Conservation (phyloP, 371 early-diverging fungal species). For the Dinochytrium kinnereticum region DNA sequence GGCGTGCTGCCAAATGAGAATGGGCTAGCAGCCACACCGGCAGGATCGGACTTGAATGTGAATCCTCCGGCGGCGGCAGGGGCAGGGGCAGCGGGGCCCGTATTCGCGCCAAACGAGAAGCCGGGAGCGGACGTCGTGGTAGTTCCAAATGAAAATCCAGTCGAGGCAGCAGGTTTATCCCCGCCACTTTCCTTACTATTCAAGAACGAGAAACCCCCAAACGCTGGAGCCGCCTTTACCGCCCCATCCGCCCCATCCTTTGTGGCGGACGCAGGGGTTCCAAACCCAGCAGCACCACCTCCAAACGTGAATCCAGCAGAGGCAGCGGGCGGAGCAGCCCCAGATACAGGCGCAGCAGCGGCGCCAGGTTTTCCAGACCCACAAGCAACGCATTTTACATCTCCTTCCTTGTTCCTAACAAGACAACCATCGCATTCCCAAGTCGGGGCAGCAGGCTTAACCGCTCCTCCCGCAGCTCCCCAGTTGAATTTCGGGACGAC, state of each 20-base stretch:
- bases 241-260: too few relatives aligned
- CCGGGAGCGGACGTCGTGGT: background rate
- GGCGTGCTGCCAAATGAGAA: too few relatives aligned
- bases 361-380: background rate
- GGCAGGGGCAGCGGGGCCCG: background rate
- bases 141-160: background rate
- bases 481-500: constrained; percentile 6
- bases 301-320: background rate
- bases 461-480: background rate
- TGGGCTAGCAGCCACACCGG: too few relatives aligned
- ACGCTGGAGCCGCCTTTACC: too few relatives aligned
- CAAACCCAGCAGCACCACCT: background rate
- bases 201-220: background rate
- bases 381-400: background rate
- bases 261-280: background rate
- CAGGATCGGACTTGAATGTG: too few relatives aligned
- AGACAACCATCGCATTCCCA: background rate
- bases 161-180: background rate
- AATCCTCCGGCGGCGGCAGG: too few relatives aligned
- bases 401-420: background rate
- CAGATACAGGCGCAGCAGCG: background rate
- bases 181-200: background rate
- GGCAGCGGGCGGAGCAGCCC: background rate
- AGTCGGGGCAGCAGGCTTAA: background rate
- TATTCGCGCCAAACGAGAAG: background rate